Percentiles rank a stretch among this genome's conserved stretches.
Conservation (phyloP, 306 rosid species). For the Gynostemma pentaphyllum region DNA sequence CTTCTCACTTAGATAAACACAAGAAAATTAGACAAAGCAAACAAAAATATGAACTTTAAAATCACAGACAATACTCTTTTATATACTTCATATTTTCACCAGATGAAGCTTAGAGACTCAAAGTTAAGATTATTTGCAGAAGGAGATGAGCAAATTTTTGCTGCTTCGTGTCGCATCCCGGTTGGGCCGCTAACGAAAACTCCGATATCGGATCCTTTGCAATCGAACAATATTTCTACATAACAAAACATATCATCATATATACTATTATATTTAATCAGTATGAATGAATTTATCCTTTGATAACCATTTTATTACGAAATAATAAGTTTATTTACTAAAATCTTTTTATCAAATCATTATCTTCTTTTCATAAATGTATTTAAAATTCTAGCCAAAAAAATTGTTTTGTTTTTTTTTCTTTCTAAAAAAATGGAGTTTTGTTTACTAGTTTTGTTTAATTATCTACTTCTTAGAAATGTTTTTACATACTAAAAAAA, state of each 20-base stretch:
- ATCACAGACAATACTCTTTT: too few species aligned
- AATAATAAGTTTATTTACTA: too few species aligned
- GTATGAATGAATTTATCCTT: too few species aligned
- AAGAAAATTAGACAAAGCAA: neutral
- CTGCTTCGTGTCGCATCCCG: constrained; percentile 38
- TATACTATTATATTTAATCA: neutral
- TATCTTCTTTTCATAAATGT: too few species aligned
- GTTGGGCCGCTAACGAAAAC: constrained; percentile 42
- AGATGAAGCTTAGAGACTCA: constrained; percentile 37
- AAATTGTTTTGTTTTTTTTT: too few species aligned
- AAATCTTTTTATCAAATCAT: too few species aligned
- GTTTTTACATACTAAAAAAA: too few species aligned
- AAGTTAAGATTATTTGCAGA: constrained; percentile 30
- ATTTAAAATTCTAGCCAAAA: too few species aligned
- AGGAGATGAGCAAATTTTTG: constrained; percentile 34
- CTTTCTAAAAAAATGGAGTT: too few species aligned
- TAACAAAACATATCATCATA: neutral
- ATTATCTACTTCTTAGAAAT: too few species aligned
- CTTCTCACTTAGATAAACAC: neutral
- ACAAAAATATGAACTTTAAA: neutral
- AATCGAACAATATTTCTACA: constrained; percentile 31
- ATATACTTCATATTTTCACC: constrained; percentile 16
- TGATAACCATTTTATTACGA: too few species aligned
- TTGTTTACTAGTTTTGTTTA: too few species aligned
- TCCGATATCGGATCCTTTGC: constrained; percentile 31